phyloP scores from a whole-genome alignment of 2,329 filamentous ascomycete species.

The Ceratocystis papillata region DNA sequence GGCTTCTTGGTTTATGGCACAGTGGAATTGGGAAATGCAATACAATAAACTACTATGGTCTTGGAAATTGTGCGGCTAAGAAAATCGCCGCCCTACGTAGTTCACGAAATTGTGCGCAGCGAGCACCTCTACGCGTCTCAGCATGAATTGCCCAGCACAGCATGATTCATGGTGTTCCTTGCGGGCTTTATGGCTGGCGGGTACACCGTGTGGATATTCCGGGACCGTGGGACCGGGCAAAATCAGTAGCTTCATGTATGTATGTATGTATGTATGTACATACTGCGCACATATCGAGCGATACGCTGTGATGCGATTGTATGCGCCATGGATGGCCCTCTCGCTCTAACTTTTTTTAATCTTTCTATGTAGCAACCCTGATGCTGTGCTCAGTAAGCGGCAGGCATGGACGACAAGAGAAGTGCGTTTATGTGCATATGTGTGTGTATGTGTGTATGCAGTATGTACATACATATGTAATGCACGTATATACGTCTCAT shows the following conservation, averaged over 20 bases:
- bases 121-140: neutral
- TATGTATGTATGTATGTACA: neutral
- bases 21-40: neutral
- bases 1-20: neutral
- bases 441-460: neutral
- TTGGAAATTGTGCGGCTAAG: neutral
- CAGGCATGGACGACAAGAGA: neutral
- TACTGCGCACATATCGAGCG: neutral
- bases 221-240: slow-evolving; percentile 7
- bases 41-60: neutral
- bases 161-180: slow-evolving; percentile 7
- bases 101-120: neutral
- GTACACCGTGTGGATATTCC: neutral
- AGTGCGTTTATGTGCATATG: neutral
- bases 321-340: neutral
- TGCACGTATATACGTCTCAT: neutral
- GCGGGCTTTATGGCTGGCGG: neutral
- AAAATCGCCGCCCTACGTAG: neutral
- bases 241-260: neutral
- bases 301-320: neutral
- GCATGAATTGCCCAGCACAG: neutral
- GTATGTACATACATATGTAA: slow-evolving; percentile 1
- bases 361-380: neutral
- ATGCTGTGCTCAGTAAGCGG: neutral
- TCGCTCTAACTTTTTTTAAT: neutral